Evolutionary conservation across 768 basidiomycete genomes (phyloP).

Genomic region (Saitozyma sp.): DNA sequence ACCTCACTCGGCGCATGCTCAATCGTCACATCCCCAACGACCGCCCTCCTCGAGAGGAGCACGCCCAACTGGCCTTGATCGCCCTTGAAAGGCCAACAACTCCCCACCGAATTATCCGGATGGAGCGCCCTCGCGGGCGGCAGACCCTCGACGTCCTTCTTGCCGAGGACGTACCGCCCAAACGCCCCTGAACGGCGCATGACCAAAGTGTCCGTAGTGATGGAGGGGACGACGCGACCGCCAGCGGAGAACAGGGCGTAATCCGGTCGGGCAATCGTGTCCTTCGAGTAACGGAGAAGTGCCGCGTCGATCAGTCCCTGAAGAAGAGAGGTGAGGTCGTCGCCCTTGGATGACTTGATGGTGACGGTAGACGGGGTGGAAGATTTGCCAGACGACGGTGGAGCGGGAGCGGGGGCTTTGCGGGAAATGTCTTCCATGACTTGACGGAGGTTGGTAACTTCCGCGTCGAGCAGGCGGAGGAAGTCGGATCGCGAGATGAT

Average conservation of each 20-base stretch:
- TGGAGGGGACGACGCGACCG: conserved; percentile 72
- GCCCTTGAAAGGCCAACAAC: conserved; percentile 92
- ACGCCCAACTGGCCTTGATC: conserved; percentile 78
- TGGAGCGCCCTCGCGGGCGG: conserved; percentile 86
- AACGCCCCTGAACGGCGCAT: conserved; percentile 57
- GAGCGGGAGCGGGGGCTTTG: neutral
- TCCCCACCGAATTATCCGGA: conserved; percentile 75
- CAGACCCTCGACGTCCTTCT: conserved; percentile 60
- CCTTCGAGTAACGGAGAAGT: conserved; percentile 69
- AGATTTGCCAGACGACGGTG: conserved; percentile 1
- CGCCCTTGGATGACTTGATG: conserved; percentile 56
- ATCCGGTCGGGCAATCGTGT: conserved; percentile 77
- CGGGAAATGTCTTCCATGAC: conserved; percentile 15
- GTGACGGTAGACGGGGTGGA: conserved; percentile 11
- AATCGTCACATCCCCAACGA: conserved; percentile 69
- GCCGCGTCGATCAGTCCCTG: conserved; percentile 73
- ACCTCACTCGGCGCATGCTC: conserved; percentile 85
- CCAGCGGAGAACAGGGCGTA: conserved; percentile 83
- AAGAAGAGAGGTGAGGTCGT: conserved; percentile 71
- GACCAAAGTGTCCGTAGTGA: conserved; percentile 79
- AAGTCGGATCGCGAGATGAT: conserved; percentile 50
- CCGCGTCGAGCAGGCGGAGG: conserved; percentile 49
- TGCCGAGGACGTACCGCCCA: conserved; percentile 57
- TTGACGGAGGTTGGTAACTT: conserved; percentile 42
- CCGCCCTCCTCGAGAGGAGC: conserved; percentile 64